Percentiles rank a stretch among this genome's conserved stretches.
Evolutionary conservation across 768 basidiomycete species (phyloP).

Genomic region (Tephrocybe sp.): DNA sequence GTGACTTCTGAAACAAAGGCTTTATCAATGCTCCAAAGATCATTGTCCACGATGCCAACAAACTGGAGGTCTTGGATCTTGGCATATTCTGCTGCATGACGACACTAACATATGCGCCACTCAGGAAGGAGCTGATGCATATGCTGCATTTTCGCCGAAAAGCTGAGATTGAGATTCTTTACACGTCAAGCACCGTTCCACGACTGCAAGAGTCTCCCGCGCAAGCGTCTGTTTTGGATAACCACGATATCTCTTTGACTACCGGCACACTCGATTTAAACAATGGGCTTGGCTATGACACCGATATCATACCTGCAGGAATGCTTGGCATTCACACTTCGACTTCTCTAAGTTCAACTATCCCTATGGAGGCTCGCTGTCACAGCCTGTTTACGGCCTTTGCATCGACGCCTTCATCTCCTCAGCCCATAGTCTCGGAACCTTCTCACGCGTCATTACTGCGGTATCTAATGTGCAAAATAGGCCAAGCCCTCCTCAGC

Average conservation of each 20-base stretch:
- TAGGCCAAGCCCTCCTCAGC: constrained; percentile 18
- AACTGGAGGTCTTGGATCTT: constrained; percentile 61
- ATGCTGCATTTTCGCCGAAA: constrained; percentile 85
- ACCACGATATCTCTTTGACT: neutral
- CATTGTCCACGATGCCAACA: constrained; percentile 40
- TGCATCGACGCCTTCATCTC: neutral
- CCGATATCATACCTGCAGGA: neutral
- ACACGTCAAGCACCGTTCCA: constrained; percentile 15
- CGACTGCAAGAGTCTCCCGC: neutral
- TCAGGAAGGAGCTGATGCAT: constrained; percentile 75
- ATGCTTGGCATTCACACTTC: neutral
- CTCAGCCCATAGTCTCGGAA: constrained; percentile 1
- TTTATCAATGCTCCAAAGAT: constrained; percentile 55
- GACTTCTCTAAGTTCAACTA: neutral
- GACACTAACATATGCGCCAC: constrained; percentile 8
- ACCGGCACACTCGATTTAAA: neutral
- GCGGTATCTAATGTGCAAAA: constrained; percentile 26
- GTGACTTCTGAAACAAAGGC: constrained; percentile 43
- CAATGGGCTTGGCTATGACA: neutral
- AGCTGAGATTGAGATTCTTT: constrained; percentile 86
- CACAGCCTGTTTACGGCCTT: constrained; percentile 8
- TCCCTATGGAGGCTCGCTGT: neutral
- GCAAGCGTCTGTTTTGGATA: neutral
- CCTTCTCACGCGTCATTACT: constrained; percentile 21
- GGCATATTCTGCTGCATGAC: neutral